A percentile compares a stretch with the other conserved stretches of the same genome.
Evolutionary conservation across 441 rosid genomes (phyloP).

Genomic region (Melastoma candidum): DNA sequence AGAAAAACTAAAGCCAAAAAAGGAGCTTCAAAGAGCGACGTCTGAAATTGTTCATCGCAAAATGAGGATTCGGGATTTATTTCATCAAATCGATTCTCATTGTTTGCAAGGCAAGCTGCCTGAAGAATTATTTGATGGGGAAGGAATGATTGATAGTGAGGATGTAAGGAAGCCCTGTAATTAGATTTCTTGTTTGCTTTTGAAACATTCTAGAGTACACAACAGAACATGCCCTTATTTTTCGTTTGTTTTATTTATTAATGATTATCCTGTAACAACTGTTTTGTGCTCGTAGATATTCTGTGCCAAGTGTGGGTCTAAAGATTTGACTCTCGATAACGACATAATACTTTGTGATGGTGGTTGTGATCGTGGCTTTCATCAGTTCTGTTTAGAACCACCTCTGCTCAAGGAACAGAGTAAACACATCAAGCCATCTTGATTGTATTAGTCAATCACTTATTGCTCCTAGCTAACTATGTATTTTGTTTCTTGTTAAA

Average conservation of each 20-base stretch:
- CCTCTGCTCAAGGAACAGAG: conserved; percentile 84
- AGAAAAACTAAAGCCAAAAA: conserved; percentile 91
- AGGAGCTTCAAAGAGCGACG: conserved; percentile 89
- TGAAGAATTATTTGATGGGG: conserved; percentile 76
- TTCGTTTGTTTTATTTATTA: conserved; percentile 1
- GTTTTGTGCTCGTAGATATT: conserved; percentile 52
- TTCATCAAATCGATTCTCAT: conserved; percentile 61
- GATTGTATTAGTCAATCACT: conserved; percentile 10
- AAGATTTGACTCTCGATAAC: conserved; percentile 65
- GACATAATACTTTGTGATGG: conserved; percentile 98
- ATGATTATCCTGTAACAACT: conserved; percentile 4
- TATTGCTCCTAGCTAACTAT: conserved; percentile 8
- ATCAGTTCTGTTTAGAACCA: conserved; percentile 82
- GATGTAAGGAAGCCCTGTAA: conserved; percentile 51
- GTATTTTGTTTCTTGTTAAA: conserved; percentile 22
- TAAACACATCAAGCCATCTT: conserved; percentile 30
- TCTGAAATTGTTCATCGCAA: conserved; percentile 71
- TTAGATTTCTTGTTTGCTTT: too few relatives aligned
- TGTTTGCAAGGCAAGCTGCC: conserved; percentile 84
- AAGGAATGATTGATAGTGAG: conserved; percentile 88
- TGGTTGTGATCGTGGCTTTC: conserved; percentile 90
- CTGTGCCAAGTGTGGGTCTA: conserved; percentile 93
- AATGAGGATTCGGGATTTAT: conserved; percentile 72
- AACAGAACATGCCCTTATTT: neutral
- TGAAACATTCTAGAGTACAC: too few relatives aligned